These are phyloP conservation scores for Globisporangium radiosum DNA, from an alignment of 352 stramenopile genomes.

Conservation along the genomic window DNA sequence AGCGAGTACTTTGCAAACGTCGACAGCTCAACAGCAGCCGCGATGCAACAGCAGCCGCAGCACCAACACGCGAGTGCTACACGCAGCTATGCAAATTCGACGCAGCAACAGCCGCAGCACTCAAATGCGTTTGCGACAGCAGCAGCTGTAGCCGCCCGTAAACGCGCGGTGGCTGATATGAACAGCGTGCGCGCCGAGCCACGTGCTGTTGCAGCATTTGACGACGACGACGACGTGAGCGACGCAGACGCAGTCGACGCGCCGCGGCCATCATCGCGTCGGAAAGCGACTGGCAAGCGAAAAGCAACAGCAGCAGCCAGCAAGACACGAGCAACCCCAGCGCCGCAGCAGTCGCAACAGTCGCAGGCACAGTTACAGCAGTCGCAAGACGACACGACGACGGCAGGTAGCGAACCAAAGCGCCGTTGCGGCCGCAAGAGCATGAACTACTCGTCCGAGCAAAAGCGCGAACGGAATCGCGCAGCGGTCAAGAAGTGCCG, in stretches of 20 bases:
- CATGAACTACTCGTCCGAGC: constrained; percentile 83
- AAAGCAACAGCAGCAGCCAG: not conserved
- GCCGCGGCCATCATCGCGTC: not conserved
- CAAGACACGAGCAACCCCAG: not conserved
- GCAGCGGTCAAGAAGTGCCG: constrained; percentile 83
- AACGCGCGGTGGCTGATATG: not conserved
- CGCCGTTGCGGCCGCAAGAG: constrained; percentile 74
- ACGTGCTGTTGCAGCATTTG: not conserved
- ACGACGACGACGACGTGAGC: not conserved
- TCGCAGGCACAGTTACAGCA: not conserved
- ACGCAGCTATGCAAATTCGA: not conserved
- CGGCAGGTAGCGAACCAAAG: constrained; percentile 24
- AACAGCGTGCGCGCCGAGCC: not conserved
- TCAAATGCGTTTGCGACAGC: not conserved
- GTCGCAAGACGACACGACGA: constrained; percentile 1
- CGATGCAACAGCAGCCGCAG: too few species aligned
- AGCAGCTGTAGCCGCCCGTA: not conserved
- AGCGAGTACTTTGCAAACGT: not conserved
- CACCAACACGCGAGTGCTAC: not conserved
- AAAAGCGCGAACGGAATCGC: constrained; percentile 79
- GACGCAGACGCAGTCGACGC: not conserved
- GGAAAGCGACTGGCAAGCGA: constrained; percentile 3
- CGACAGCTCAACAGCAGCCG: not conserved
- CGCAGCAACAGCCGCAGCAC: not conserved
- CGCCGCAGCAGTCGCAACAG: not conserved